A percentile compares a stretch with the other conserved stretches of the same genome.
phyloP scores from a whole-genome alignment of 805 yeast genomes.

The Wickerhamiella occidentalis region DNA sequence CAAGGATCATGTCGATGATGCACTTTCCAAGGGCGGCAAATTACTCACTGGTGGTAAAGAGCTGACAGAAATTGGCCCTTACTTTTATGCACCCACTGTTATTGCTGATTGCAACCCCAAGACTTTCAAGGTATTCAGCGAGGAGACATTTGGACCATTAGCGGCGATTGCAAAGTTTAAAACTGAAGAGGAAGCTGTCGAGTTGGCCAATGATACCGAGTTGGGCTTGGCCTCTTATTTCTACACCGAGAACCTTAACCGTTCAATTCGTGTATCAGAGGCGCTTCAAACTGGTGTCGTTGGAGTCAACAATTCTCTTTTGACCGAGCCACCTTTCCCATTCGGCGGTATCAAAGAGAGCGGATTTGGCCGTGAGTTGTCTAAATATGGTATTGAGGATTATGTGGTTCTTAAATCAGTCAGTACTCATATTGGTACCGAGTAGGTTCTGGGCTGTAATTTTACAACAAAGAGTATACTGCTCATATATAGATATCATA shows the following conservation, averaged over 20 bases:
- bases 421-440: constrained; percentile 30
- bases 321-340: constrained; percentile 42
- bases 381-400: constrained; percentile 64
- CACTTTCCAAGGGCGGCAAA: constrained; percentile 51
- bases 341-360: constrained; percentile 66
- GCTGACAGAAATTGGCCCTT: constrained; percentile 46
- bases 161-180: constrained; percentile 56
- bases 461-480: no score
- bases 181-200: constrained; percentile 51
- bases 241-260: constrained; percentile 43
- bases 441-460: no score
- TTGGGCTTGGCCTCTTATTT: constrained; percentile 74
- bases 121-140: constrained; percentile 43
- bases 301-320: constrained; percentile 63
- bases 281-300: constrained; percentile 67
- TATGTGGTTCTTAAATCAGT: constrained; percentile 54
- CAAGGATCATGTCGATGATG: constrained; percentile 50
- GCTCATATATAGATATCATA: no score
- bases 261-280: constrained; percentile 52
- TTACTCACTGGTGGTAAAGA: constrained; percentile 49
- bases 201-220: constrained; percentile 49
- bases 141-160: constrained; percentile 79
- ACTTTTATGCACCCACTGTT: constrained; percentile 58
- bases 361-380: constrained; percentile 75
- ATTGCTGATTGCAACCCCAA: constrained; percentile 44